Percentiles rank a stretch among this genome's conserved stretches.
Conservation (phyloP, 2,329 filamentous ascomycete species). For the Fusarium sterilihyphosum region DNA sequence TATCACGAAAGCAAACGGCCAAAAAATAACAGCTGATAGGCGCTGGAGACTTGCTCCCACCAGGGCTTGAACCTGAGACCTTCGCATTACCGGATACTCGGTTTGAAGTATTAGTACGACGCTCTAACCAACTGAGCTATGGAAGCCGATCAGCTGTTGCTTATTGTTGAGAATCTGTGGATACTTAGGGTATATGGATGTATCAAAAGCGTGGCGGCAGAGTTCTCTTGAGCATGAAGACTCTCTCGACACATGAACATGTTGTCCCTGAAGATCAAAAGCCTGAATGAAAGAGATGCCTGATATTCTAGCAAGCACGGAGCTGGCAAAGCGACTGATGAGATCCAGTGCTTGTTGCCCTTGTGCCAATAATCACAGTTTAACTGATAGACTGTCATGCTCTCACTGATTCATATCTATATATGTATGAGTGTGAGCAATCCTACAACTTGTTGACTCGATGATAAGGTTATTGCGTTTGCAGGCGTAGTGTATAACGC, state of each 20-base stretch:
- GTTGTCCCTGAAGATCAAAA: not conserved
- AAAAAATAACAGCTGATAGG: constrained; percentile 27
- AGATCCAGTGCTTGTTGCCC: not conserved
- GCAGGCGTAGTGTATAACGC: no score
- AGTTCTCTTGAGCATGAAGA: no score
- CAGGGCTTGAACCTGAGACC: constrained; percentile 45
- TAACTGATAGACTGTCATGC: not conserved
- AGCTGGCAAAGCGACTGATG: not conserved
- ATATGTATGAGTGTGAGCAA: not conserved
- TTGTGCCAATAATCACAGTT: not conserved
- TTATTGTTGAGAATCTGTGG: not conserved
- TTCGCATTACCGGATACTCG: constrained; percentile 40
- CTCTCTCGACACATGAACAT: not conserved
- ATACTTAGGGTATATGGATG: rapidly evolving
- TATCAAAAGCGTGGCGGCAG: not conserved
- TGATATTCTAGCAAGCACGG: not conserved
- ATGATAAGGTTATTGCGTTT: not conserved
- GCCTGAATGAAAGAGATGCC: not conserved
- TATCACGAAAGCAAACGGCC: not conserved
- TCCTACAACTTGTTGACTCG: not conserved
- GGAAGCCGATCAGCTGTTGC: constrained; percentile 39
- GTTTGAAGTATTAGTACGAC: constrained; percentile 44
- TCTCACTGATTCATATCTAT: not conserved
- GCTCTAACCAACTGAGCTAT: constrained; percentile 46
- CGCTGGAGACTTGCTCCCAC: constrained; percentile 40